Percentiles rank a stretch among this genome's conserved stretches.
Conservation (phyloP, 495 filamentous ascomycete species). For the Xylaria venustula region DNA sequence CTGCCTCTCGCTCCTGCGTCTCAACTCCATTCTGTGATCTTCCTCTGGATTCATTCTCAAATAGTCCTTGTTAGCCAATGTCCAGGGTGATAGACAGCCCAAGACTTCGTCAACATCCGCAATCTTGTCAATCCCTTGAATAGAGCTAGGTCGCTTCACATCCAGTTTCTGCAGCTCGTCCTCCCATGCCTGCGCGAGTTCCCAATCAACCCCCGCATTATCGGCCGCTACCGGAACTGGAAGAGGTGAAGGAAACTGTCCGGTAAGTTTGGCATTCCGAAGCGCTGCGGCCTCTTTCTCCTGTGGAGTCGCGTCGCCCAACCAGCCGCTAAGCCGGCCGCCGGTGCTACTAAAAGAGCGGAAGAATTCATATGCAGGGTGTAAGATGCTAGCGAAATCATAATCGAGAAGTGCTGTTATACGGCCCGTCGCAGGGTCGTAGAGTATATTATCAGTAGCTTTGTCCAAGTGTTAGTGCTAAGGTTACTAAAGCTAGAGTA, state of each 20-base stretch:
- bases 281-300: constrained; percentile 16
- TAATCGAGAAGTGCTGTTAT: constrained; percentile 31
- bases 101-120: constrained; percentile 32
- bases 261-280: constrained; percentile 28
- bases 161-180: constrained; percentile 25
- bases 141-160: constrained; percentile 32
- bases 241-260: constrained; percentile 27
- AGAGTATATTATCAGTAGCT: constrained; percentile 23
- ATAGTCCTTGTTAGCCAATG: constrained; percentile 26
- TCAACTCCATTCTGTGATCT: constrained; percentile 15
- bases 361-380: constrained; percentile 32
- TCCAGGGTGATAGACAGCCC: constrained; percentile 24
- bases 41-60: constrained; percentile 29
- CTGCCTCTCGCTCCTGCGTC: constrained; percentile 14
- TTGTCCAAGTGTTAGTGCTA: background rate
- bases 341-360: constrained; percentile 26
- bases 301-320: constrained; percentile 15
- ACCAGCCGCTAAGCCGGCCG: constrained; percentile 25
- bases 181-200: constrained; percentile 31
- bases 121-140: constrained; percentile 29
- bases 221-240: constrained; percentile 11
- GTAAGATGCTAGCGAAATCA: constrained; percentile 25
- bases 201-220: constrained; percentile 26
- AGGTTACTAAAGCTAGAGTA: background rate
- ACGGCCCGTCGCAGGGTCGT: constrained; percentile 23